Evolutionary conservation across 164 flowering plant genomes (phyloP), one percentile per base, ranked within the genome.

Genomic region (Santalum album): DNA sequence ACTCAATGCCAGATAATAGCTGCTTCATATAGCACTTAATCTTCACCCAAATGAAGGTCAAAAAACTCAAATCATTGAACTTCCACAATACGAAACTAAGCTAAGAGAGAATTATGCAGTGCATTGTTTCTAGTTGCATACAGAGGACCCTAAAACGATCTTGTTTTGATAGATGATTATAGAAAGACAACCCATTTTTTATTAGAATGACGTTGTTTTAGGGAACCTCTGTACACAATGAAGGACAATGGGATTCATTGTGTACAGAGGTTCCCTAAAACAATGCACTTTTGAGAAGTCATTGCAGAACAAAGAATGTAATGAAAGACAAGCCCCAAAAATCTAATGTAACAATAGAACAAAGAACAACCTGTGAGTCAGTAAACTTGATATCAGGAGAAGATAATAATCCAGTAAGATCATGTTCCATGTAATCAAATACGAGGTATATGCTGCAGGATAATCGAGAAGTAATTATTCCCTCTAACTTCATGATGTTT

Each of bases 371-470:
- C 96, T 88, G 95, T 39, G 96, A 43, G 6, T 89, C 94, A 47
- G 53, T 78, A 71, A 92, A 89, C 56, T 65, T 84, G 77, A 92
- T 71, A 25, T 78, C 84, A 20, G 96, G 89, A 64, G 64, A 61
- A 12, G 94, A 72, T 4, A 78, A 58, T 29, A 92, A 56, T 26
- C 98, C 98, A 17, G 96, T 68, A 60, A 92, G 94, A 63, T 92
- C 98, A 55, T 92, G 98, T 38, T 88, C 96, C 98, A 92, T 92
- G 67, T 86, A 89, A 39, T 92, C 98, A 61, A 92, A 89, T 4
- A 92, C 96, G 27, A 92, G 86, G 72, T 92, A 92, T 47, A 92
- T 77, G 65, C 80, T 83, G 57, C 75, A 73, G 6, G 98, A 92
- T 51, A 78, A 58, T 44, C 72, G 67, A 27, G 96, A 89, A 21